Conservation (phyloP, 2,329 filamentous ascomycete genomes). For the Aureobasidium lini region DNA sequence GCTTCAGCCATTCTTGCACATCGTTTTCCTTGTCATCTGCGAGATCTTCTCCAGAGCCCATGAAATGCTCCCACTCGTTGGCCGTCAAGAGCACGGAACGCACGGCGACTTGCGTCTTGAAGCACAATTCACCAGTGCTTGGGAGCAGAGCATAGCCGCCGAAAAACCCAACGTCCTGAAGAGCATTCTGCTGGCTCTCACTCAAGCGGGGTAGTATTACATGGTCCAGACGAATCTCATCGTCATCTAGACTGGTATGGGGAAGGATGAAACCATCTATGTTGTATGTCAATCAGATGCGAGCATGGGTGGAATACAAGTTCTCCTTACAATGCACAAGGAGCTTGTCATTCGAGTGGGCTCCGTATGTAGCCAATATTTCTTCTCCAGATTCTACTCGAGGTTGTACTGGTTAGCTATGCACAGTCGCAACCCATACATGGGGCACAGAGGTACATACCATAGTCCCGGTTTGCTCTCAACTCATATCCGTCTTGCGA, state of each 20-base stretch:
- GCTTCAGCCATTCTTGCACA: constrained; percentile 21
- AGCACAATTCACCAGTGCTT: constrained; percentile 29
- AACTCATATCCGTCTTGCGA: constrained; percentile 48
- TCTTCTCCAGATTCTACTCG: constrained; percentile 49
- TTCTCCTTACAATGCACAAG: constrained; percentile 52
- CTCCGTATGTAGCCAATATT: constrained; percentile 61
- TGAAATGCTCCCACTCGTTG: constrained; percentile 32
- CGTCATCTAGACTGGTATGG: constrained; percentile 22
- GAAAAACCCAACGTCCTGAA: constrained; percentile 38
- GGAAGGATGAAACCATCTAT: constrained; percentile 38
- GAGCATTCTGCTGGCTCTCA: constrained; percentile 24
- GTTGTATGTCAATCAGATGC: not conserved
- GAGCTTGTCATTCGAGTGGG: constrained; percentile 65
- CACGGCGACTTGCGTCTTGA: constrained; percentile 39
- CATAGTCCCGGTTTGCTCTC: constrained; percentile 44
- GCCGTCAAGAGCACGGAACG: constrained; percentile 30
- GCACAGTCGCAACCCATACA: not conserved
- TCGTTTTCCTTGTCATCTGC: constrained; percentile 22
- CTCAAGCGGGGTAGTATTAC: constrained; percentile 33
- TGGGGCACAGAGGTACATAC: constrained; percentile 22
- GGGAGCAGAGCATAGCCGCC: constrained; percentile 29
- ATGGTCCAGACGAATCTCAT: constrained; percentile 36
- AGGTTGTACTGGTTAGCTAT: not conserved
- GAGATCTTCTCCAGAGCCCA: constrained; percentile 27
- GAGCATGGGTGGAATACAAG: not conserved